Evolutionary conservation across 1,139 yeast genomes (phyloP), one percentile per base, ranked within the genome.

Genomic region (Yamadazyma oceani): DNA sequence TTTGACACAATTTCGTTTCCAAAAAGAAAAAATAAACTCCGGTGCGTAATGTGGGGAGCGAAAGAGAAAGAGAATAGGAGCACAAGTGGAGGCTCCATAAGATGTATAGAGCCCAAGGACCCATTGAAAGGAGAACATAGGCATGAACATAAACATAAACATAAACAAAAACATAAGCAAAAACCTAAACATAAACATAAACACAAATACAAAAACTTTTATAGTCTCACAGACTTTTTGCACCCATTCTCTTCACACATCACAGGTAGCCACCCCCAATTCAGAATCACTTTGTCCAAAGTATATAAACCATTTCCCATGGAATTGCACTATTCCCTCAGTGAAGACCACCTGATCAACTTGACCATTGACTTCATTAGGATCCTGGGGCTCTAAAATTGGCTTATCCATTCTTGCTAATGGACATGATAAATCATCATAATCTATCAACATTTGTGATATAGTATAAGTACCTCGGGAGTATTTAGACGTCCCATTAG

Each of bases 251-350:
- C 5, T 19, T 19, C 21, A 19, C 21, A 19, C 58, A 19, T 55
- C 55, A 31, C 68, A 62, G 28, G 64, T 57, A 17, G 75, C 75
- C 5, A 69, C 75, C 0, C 75, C 75, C 36, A 70, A 53, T 39
- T 67, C 72, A 3, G 66, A 56, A 44, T 70, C 75, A 10, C 73
- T 74, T 44, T 69, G 74, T 4, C 75, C 75, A 41, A 49, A 69
- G 48, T 69, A 69, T 30, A 69, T 53, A 32, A 67, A 60, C 75
- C 75, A 69, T 38, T 63, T 53, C 8, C 71, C 71, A 33, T 64
- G 59, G 44, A 65, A 69, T 41, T 69, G 75, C 3, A 69, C 75
- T 24, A 70, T 45, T 0, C 75, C 75, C 44, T 69, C 75, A 39
- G 73, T 66, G 45, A 69, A 69, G 2, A 69, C 75, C 26, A 69